These are phyloP conservation scores for Dimargaris xerosporica DNA, from an alignment of 192 early-diverging fungal genomes.

Conservation along the genomic window DNA sequence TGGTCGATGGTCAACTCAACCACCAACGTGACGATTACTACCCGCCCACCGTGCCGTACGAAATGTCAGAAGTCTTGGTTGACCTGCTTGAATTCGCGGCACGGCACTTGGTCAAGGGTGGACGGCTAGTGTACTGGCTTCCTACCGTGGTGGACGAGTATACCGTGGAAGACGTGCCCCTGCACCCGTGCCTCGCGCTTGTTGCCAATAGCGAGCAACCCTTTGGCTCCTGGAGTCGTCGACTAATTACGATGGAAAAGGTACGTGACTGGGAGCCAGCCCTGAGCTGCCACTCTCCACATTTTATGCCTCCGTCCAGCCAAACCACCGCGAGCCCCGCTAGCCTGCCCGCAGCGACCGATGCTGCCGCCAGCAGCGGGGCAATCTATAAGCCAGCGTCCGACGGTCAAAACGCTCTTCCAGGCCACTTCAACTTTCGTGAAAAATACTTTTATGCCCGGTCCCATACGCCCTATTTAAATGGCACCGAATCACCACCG, in stretches of 20 bases:
- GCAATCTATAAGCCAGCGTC: too few relatives aligned
- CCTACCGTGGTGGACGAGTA: conserved; percentile 84
- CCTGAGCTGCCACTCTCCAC: not conserved
- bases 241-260: conserved; percentile 95
- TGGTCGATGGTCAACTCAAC: conserved; percentile 22
- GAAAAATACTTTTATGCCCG: conserved; percentile 11
- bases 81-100: conserved; percentile 80
- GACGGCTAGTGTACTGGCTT: conserved; percentile 90
- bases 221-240: conserved; percentile 83
- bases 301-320: not conserved
- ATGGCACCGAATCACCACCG: too few relatives aligned
- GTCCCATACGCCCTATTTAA: too few relatives aligned
- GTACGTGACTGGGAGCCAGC: conserved; percentile 17
- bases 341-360: too few relatives aligned
- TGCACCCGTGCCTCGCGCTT: conserved; percentile 63
- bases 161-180: conserved; percentile 59
- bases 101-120: conserved; percentile 54
- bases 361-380: too few relatives aligned
- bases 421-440: conserved; percentile 8
- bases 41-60: conserved; percentile 88
- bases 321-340: not conserved
- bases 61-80: conserved; percentile 75
- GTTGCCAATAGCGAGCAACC: conserved; percentile 87
- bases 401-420: too few relatives aligned
- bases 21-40: conserved; percentile 45